Conservation (phyloP, 495 filamentous ascomycete genomes). For the Lentithecium fluviatile region DNA sequence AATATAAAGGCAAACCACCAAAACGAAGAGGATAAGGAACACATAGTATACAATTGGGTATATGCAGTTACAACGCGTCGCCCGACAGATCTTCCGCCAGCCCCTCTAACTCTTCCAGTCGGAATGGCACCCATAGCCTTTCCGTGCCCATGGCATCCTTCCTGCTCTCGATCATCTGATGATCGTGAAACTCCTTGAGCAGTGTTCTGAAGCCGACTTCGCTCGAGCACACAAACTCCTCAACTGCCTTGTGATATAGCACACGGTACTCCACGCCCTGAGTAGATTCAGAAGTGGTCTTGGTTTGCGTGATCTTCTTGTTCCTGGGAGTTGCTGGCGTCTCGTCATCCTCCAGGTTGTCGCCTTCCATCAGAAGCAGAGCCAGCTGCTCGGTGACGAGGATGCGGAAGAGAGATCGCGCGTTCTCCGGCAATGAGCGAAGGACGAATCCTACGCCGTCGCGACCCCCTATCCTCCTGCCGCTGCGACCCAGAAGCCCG, state of each 20-base stretch:
- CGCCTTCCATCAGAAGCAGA: conserved; percentile 28
- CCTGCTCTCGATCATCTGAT: conserved; percentile 88
- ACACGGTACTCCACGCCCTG: conserved; percentile 82
- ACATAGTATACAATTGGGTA: neutral
- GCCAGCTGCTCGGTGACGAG: conserved; percentile 81
- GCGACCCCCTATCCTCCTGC: conserved; percentile 78
- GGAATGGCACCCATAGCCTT: conserved; percentile 78
- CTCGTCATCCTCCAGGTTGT: conserved; percentile 44
- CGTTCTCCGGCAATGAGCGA: conserved; percentile 86
- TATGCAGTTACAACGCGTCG: conserved; percentile 15
- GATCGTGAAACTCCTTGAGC: conserved; percentile 96
- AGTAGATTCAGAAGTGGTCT: conserved; percentile 8
- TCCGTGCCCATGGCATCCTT: conserved; percentile 85
- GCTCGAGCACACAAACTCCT: conserved; percentile 94
- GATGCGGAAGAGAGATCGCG: conserved; percentile 77
- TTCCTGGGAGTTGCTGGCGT: conserved; percentile 34
- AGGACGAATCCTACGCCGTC: conserved; percentile 92
- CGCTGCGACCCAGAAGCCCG: conserved; percentile 77
- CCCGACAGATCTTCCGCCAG: conserved; percentile 69
- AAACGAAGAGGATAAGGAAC: neutral
- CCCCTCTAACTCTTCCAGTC: conserved; percentile 82
- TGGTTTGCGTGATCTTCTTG: conserved; percentile 12
- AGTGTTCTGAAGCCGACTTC: conserved; percentile 93
- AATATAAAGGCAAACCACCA: neutral
- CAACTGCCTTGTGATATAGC: conserved; percentile 90